A percentile compares a stretch with the other conserved stretches of the same genome.
These are phyloP conservation scores for Vararia minispora DNA, from an alignment of 768 basidiomycete species.

Conservation along the genomic window DNA sequence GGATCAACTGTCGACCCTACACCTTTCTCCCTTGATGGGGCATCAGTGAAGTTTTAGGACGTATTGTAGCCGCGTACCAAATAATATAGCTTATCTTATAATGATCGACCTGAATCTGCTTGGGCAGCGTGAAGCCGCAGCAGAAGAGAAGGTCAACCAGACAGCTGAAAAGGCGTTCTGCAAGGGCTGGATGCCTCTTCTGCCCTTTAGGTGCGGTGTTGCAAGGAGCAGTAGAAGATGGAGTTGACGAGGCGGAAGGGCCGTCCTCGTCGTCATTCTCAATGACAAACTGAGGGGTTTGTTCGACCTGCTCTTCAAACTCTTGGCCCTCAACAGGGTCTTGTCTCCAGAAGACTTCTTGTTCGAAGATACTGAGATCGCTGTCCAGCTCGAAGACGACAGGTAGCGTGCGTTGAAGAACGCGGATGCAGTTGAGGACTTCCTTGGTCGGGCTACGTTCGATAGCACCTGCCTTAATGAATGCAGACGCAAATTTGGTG, in stretches of 20 bases:
- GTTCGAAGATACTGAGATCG: slow-evolving; percentile 62
- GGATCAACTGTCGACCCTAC: slow-evolving; percentile 79
- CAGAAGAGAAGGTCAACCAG: slow-evolving; percentile 85
- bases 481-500: slow-evolving; percentile 56
- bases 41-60: neutral
- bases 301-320: slow-evolving; percentile 12
- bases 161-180: slow-evolving; percentile 68
- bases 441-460: slow-evolving; percentile 72
- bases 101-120: slow-evolving; percentile 62
- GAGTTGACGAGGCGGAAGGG: slow-evolving; percentile 10
- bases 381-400: slow-evolving; percentile 78
- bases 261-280: slow-evolving; percentile 66
- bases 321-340: slow-evolving; percentile 31
- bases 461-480: slow-evolving; percentile 46
- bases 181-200: slow-evolving; percentile 60
- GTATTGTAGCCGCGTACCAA: slow-evolving; percentile 43
- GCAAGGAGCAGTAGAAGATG: slow-evolving; percentile 11
- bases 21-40: slow-evolving; percentile 72
- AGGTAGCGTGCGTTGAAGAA: slow-evolving; percentile 81
- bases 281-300: slow-evolving; percentile 69
- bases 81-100: slow-evolving; percentile 82
- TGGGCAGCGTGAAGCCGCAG: slow-evolving; percentile 86
- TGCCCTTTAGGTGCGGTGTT: slow-evolving; percentile 19
- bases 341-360: slow-evolving; percentile 67
- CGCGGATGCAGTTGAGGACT: slow-evolving; percentile 84